phyloP scores from a whole-genome alignment of 2,329 filamentous ascomycete species.

The Nectriaceae sp. region DNA sequence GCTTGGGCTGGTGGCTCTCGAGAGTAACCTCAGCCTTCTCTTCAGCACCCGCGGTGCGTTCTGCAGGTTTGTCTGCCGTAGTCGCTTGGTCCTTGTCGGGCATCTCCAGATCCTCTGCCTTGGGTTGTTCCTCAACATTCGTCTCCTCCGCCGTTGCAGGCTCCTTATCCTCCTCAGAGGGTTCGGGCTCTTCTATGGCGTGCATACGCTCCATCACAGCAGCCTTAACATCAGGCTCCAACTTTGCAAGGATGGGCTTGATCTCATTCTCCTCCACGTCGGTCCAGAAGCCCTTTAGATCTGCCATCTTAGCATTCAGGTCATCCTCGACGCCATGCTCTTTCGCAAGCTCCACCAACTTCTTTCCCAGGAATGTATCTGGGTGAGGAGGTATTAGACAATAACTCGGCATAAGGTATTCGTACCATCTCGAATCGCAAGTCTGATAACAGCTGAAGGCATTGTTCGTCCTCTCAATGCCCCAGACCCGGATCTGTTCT shows the following conservation, averaged over 20 bases:
- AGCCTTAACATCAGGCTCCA: slow-evolving; percentile 65
- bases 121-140: slow-evolving; percentile 8
- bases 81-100: slow-evolving; percentile 21
- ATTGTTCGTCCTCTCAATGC: slow-evolving; percentile 84
- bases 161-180: slow-evolving; percentile 25
- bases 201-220: slow-evolving; percentile 66
- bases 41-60: slow-evolving; percentile 21
- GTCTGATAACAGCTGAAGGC: slow-evolving; percentile 93
- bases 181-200: slow-evolving; percentile 33
- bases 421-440: slow-evolving; percentile 95
- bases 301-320: slow-evolving; percentile 69
- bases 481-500: slow-evolving; percentile 93
- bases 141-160: slow-evolving; percentile 5
- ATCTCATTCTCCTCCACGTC: slow-evolving; percentile 80
- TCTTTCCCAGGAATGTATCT: slow-evolving; percentile 80
- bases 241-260: slow-evolving; percentile 63
- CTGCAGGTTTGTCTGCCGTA: slow-evolving; percentile 20
- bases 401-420: slow-evolving; percentile 94
- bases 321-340: slow-evolving; percentile 71
- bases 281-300: slow-evolving; percentile 81
- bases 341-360: slow-evolving; percentile 76
- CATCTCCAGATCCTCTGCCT: not conserved
- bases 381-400: slow-evolving; percentile 91
- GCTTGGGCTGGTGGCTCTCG: slow-evolving; percentile 39
- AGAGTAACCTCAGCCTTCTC: slow-evolving; percentile 24